Base-by-base conservation (phyloP, 305 asterid genomes). In the Fraxinus sp. region DNA sequence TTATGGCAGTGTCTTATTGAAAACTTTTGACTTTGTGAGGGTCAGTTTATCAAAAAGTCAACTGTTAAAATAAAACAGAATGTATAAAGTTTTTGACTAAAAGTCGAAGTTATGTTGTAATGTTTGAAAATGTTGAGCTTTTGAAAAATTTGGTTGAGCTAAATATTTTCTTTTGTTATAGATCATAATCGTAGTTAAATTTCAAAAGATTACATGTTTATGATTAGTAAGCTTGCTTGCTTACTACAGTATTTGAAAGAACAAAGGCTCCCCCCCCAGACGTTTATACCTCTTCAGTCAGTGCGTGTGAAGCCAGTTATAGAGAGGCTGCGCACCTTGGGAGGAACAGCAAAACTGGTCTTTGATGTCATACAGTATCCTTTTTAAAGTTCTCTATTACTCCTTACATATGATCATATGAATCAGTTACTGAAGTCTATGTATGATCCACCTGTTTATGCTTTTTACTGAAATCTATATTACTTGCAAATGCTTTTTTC, bases 311-410 rank as follows among this genome's bases (percentile, higher is more conserved):
- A 91, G 89, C 98, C 98, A 87, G 90, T 97, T 74, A 79, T 82
- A 32, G 99, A 97, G 97, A 92, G 81, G 90, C 84, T 94, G 92
- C 99, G 98, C 70, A 85, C 96, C 41, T 90, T 97, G 90, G 96
- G 95, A 76, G 98, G 99, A 86, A 94, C 98, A 59, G 94, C 99
- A 26, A 94, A 90, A 94, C 93, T 97, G 81, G 87, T 85, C 76
- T 97, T 92, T 90, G 99, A 97, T 90, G 97, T 97, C 76, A 91
- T 97, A 84, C 95, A 93, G 94, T 97, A 97, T 97, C 99, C 99
- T 92, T 82, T 32, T 59, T 74, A 55, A 28, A 76, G n/a, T 74
- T 72, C 77, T 52, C 44, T 24, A 55, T 52, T 24, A 55, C 30
- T 82, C 74, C 79, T 11, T 64, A 76, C 78, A 44, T 79, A 78